phyloP scores from a whole-genome alignment of 345 rosid genomes.

The Noccaea bulbosa region DNA sequence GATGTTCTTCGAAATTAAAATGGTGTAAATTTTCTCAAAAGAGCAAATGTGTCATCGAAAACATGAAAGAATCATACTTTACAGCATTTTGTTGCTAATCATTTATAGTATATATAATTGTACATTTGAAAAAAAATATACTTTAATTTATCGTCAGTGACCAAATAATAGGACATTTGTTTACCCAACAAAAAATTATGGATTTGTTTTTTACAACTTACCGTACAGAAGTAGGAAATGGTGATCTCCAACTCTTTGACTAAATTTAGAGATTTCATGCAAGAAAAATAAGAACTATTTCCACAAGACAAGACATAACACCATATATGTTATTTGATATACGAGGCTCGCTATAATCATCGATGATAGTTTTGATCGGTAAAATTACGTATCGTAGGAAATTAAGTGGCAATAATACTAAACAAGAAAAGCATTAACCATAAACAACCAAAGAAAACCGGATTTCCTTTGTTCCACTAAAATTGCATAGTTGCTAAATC shows the following conservation, averaged over 20 bases:
- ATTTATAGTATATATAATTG: no score
- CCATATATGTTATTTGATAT: neutral
- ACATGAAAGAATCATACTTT: no score
- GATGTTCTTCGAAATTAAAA: neutral
- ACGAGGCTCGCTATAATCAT: neutral
- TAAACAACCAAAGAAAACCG: neutral
- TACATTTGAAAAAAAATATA: no score
- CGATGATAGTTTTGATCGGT: neutral
- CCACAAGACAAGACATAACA: neutral
- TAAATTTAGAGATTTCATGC: slow-evolving; percentile 9
- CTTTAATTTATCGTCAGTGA: no score
- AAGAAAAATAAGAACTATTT: slow-evolving; percentile 1
- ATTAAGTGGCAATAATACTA: neutral
- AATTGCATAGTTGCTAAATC: neutral
- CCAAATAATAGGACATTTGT: no score
- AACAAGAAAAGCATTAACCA: neutral
- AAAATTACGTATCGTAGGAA: neutral
- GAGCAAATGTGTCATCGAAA: no score
- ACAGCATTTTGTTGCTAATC: no score
- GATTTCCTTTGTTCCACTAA: neutral
- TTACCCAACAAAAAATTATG: no score
- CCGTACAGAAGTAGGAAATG: neutral
- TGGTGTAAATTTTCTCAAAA: neutral
- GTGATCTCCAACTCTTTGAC: slow-evolving; percentile 19
- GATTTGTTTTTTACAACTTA: neutral